phyloP scores from a whole-genome alignment of 805 yeast species.

The Hermanozyma aechmeae region DNA sequence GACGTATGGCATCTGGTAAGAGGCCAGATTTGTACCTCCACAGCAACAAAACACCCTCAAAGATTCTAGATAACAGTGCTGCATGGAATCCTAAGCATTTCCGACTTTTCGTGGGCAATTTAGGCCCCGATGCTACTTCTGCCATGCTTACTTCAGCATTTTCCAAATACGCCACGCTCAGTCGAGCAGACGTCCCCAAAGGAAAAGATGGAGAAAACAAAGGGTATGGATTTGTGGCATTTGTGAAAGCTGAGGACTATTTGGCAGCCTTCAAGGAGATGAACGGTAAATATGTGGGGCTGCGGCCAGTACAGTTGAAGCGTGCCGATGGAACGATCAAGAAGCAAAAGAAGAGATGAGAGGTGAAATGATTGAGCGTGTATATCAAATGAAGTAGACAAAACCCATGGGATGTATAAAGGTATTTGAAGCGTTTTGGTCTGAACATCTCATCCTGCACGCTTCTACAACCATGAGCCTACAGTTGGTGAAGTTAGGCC shows the following conservation, averaged over 20 bases:
- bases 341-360: constrained; percentile 6
- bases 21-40: constrained; percentile 6
- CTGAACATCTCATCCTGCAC: too few relatives aligned
- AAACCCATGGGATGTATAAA: too few relatives aligned
- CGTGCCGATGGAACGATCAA: constrained; percentile 38
- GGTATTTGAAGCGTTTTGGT: too few relatives aligned
- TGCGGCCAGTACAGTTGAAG: constrained; percentile 61
- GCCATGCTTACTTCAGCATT: constrained; percentile 48
- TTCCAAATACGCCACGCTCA: constrained; percentile 39
- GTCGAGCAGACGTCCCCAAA: constrained; percentile 51
- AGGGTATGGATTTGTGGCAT: constrained; percentile 73
- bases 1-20: constrained; percentile 45
- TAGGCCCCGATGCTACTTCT: constrained; percentile 60
- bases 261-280: constrained; percentile 62
- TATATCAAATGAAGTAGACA: too few relatives aligned
- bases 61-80: constrained; percentile 18
- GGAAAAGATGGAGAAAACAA: constrained; percentile 42
- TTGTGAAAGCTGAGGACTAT: constrained; percentile 56
- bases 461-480: too few relatives aligned
- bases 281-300: constrained; percentile 71
- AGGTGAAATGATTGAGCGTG: too few relatives aligned
- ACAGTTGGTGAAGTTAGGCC: too few relatives aligned
- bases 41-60: constrained; percentile 1
- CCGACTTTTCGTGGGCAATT: constrained; percentile 65
- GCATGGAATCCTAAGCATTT: constrained; percentile 70